Evolutionary conservation across 768 basidiomycete species (phyloP).

Genomic region (Nevesoporus exiguus): DNA sequence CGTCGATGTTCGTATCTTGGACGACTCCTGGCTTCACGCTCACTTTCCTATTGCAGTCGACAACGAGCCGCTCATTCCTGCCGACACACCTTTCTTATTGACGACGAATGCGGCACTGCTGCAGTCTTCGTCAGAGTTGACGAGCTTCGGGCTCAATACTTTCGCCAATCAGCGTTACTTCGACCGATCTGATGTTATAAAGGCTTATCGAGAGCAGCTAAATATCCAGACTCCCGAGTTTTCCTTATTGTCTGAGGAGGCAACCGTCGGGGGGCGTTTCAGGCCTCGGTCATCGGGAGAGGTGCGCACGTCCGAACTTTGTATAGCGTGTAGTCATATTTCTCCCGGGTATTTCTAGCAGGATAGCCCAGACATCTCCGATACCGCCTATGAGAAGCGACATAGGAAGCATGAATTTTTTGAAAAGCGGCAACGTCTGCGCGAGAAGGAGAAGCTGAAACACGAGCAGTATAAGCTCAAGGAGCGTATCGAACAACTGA

Average conservation of each 20-base stretch:
- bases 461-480: slow-evolving; percentile 91
- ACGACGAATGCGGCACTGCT: slow-evolving; percentile 65
- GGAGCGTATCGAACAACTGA: slow-evolving; percentile 82
- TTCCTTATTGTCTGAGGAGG: slow-evolving; percentile 42
- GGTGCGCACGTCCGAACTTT: slow-evolving; percentile 43
- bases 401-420: slow-evolving; percentile 85
- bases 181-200: slow-evolving; percentile 71
- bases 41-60: slow-evolving; percentile 47
- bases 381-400: slow-evolving; percentile 74
- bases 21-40: slow-evolving; percentile 15
- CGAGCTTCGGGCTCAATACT: slow-evolving; percentile 48
- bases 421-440: slow-evolving; percentile 78
- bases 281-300: slow-evolving; percentile 67
- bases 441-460: slow-evolving; percentile 90
- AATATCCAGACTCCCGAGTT: slow-evolving; percentile 80
- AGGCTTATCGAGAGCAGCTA: slow-evolving; percentile 63
- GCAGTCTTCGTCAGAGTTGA: slow-evolving; percentile 36
- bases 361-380: slow-evolving; percentile 66
- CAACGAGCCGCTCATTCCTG: slow-evolving; percentile 67
- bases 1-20: slow-evolving; percentile 58
- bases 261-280: slow-evolving; percentile 63
- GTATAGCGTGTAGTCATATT: slow-evolving; percentile 9
- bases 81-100: slow-evolving; percentile 61
- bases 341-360: slow-evolving; percentile 25
- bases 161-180: slow-evolving; percentile 71